A percentile compares a stretch with the other conserved stretches of the same genome.
Conservation (phyloP, 441 rosid genomes). For the Brassica balearica region DNA sequence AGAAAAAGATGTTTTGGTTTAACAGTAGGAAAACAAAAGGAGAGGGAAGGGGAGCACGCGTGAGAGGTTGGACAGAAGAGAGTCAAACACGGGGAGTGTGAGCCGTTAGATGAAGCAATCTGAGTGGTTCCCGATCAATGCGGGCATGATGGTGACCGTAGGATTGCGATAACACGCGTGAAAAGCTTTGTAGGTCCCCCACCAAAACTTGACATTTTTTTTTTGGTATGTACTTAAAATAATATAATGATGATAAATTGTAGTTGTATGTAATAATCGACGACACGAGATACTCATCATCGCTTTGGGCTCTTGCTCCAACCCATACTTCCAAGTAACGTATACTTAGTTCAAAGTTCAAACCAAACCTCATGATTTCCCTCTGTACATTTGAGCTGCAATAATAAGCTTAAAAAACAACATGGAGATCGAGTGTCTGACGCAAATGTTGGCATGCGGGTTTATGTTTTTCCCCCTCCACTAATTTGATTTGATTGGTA, state of each 20-base stretch:
- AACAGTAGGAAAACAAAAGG: constrained; percentile 11
- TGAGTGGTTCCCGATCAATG: constrained; percentile 52
- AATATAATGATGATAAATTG: not conserved
- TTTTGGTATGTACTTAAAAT: not conserved
- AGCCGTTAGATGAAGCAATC: constrained; percentile 57
- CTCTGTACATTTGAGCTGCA: constrained; percentile 33
- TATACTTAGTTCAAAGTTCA: constrained; percentile 29
- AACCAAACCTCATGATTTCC: constrained; percentile 41
- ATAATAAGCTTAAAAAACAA: not conserved
- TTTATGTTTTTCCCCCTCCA: not conserved
- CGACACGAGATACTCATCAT: constrained; percentile 13
- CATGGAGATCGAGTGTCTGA: constrained; percentile 15
- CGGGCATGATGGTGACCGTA: constrained; percentile 59
- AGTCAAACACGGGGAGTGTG: constrained; percentile 56
- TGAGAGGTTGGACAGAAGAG: constrained; percentile 47
- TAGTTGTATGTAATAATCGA: constrained; percentile 16
- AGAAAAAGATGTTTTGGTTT: too few relatives aligned
- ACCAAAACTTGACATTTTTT: constrained; percentile 28
- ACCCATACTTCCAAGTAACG: constrained; percentile 33
- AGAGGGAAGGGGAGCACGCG: constrained; percentile 44
- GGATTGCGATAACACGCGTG: constrained; percentile 75
- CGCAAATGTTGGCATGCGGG: constrained; percentile 40
- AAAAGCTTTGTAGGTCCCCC: constrained; percentile 52
- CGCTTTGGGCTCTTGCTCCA: constrained; percentile 35
- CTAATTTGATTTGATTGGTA: constrained; percentile 11